Percentiles rank a stretch among this genome's conserved stretches.
These are phyloP conservation scores for Phytophthora citricola DNA, from an alignment of 352 stramenopile species.

Conservation along the genomic window DNA sequence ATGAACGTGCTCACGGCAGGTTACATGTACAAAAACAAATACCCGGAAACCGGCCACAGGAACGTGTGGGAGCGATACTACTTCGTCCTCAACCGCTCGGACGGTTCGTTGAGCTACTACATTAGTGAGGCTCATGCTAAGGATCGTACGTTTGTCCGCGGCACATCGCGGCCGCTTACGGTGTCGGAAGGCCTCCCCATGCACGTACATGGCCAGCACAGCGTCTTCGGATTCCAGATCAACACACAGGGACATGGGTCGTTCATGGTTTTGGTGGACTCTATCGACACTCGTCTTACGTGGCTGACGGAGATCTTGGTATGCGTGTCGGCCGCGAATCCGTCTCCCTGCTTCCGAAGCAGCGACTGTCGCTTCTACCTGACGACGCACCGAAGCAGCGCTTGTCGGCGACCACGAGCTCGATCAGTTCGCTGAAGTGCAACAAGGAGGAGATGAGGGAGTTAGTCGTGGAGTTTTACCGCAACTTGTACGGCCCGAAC, in stretches of 20 bases:
- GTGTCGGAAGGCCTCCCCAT: slow-evolving; percentile 85
- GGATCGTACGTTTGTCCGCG: slow-evolving; percentile 84
- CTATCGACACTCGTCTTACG: slow-evolving; percentile 79
- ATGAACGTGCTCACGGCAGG: slow-evolving; percentile 80
- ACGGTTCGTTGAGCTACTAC: slow-evolving; percentile 86
- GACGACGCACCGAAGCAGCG: slow-evolving; percentile 51
- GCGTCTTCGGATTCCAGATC: slow-evolving; percentile 86
- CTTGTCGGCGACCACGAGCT: slow-evolving; percentile 42
- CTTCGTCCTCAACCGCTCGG: slow-evolving; percentile 80
- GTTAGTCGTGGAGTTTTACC: slow-evolving; percentile 80
- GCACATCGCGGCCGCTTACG: slow-evolving; percentile 77
- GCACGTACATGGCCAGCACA: slow-evolving; percentile 70
- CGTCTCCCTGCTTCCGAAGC: slow-evolving; percentile 47
- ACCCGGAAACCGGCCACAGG: slow-evolving; percentile 80
- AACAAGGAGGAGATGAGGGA: slow-evolving; percentile 81
- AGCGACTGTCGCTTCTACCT: slow-evolving; percentile 62
- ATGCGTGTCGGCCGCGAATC: slow-evolving; percentile 60
- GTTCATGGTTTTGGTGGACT: slow-evolving; percentile 89
- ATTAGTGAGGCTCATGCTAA: slow-evolving; percentile 87
- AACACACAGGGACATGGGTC: slow-evolving; percentile 86
- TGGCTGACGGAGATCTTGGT: slow-evolving; percentile 85
- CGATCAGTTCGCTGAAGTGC: slow-evolving; percentile 46
- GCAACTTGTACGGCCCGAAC: slow-evolving; percentile 77
- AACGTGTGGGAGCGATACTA: slow-evolving; percentile 89
- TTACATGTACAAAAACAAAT: slow-evolving; percentile 92